phyloP scores from a whole-genome alignment of 1,284 basidiomycete genomes.

The Schizophyllum amplum region DNA sequence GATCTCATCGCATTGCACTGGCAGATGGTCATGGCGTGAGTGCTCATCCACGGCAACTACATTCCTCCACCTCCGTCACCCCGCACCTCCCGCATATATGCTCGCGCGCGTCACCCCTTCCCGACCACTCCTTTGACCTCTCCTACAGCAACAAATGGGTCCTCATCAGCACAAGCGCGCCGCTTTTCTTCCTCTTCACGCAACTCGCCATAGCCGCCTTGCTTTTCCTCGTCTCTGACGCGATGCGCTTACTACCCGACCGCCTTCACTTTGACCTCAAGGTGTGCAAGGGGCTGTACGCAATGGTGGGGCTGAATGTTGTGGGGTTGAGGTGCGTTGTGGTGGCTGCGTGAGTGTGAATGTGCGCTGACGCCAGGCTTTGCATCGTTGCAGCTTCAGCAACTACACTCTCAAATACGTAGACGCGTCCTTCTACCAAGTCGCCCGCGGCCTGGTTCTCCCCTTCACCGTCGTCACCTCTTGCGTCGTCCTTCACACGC shows the following conservation, averaged over 20 bases:
- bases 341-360: background rate
- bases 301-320: slow-evolving; percentile 70
- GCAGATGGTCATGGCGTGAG: slow-evolving; percentile 78
- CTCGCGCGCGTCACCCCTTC: too few species aligned
- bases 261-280: slow-evolving; percentile 51
- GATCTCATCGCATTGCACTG: slow-evolving; percentile 14
- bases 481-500: slow-evolving; percentile 58
- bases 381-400: slow-evolving; percentile 73
- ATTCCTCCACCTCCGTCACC: too few species aligned
- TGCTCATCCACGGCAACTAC: slow-evolving; percentile 10
- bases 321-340: slow-evolving; percentile 63
- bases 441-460: slow-evolving; percentile 79
- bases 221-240: slow-evolving; percentile 60
- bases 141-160: slow-evolving; percentile 72
- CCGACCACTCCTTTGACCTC: slow-evolving; percentile 3
- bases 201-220: slow-evolving; percentile 75
- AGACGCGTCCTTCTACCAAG: slow-evolving; percentile 88
- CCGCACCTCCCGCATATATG: background rate
- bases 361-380: background rate
- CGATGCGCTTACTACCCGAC: slow-evolving; percentile 52
- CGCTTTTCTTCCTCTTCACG: slow-evolving; percentile 79
- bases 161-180: slow-evolving; percentile 55
- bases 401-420: slow-evolving; percentile 90
- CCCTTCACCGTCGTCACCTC: slow-evolving; percentile 83
- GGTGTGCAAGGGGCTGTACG: slow-evolving; percentile 62